Conservation (phyloP, 352 stramenopile genomes). For the Phytophthora rubi region DNA sequence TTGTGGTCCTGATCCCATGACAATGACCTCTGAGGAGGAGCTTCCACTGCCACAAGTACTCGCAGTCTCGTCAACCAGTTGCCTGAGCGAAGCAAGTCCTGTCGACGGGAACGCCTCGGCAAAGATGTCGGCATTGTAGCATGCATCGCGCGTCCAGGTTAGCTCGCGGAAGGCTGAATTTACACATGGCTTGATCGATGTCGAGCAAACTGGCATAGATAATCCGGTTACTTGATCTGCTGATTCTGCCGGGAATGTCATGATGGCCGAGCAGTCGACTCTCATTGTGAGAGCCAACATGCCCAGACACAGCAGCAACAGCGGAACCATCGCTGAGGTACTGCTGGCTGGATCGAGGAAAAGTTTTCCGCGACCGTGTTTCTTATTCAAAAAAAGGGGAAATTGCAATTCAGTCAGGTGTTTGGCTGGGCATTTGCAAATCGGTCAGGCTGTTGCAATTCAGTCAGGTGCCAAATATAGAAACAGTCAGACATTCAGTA, state of each 20-base stretch:
- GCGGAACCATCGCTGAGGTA: not conserved
- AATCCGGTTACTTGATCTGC: not conserved
- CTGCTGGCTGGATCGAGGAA: too few relatives aligned
- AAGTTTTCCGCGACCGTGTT: too few relatives aligned
- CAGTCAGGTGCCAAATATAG: too few relatives aligned
- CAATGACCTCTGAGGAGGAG: conserved; percentile 4
- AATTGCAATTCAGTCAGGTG: too few relatives aligned
- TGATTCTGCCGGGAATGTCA: conserved; percentile 16
- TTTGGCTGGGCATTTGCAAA: too few relatives aligned
- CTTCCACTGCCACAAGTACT: conserved; percentile 14
- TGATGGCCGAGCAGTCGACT: conserved; percentile 6
- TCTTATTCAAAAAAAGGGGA: too few relatives aligned
- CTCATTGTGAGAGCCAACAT: not conserved
- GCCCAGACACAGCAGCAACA: not conserved
- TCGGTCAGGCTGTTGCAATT: too few relatives aligned
- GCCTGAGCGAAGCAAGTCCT: conserved; percentile 29
- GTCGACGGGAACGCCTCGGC: conserved; percentile 26
- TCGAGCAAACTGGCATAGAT: conserved; percentile 13
- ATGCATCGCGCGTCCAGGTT: conserved; percentile 36
- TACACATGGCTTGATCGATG: conserved; percentile 12
- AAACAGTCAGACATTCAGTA: too few relatives aligned
- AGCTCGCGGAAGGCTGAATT: conserved; percentile 18
- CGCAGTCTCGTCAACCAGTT: conserved; percentile 36
- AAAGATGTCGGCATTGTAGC: conserved; percentile 40
- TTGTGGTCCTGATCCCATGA: conserved; percentile 17